Evolutionary conservation across 2,329 filamentous ascomycete genomes (phyloP).

Genomic region (Fusarium acutatum): DNA sequence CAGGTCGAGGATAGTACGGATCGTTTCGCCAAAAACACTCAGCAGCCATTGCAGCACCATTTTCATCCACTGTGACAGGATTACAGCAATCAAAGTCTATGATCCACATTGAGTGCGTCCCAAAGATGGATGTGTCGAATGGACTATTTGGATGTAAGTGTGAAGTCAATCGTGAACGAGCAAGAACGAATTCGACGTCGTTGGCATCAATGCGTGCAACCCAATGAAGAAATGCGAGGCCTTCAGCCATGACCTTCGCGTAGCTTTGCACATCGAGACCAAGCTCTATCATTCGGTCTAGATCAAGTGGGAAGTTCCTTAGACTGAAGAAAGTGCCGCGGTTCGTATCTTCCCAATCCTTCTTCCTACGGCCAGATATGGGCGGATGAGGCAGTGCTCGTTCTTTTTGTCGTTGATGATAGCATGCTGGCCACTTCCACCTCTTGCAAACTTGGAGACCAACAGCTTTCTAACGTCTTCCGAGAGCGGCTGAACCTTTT

Average conservation of each 20-base stretch:
- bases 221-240: constrained; percentile 62
- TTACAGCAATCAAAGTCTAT: constrained; percentile 58
- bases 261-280: constrained; percentile 47
- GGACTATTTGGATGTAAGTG: background rate
- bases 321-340: constrained; percentile 48
- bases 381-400: constrained; percentile 58
- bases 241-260: constrained; percentile 56
- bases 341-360: background rate
- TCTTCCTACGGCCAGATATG: constrained; percentile 53
- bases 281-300: constrained; percentile 59
- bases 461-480: constrained; percentile 24
- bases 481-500: constrained; percentile 40
- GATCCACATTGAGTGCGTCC: constrained; percentile 52
- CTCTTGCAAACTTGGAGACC: constrained; percentile 26
- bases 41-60: constrained; percentile 53
- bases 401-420: constrained; percentile 43
- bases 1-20: constrained; percentile 58
- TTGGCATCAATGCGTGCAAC: constrained; percentile 56
- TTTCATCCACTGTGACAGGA: constrained; percentile 46
- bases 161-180: background rate
- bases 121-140: constrained; percentile 31
- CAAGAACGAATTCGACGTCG: constrained; percentile 66
- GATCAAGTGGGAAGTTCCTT: constrained; percentile 58
- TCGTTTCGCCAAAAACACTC: constrained; percentile 59
- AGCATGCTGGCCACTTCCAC: background rate